These are phyloP conservation scores for Gillenia trifoliata DNA, from an alignment of 306 rosid genomes.

Conservation along the genomic window DNA sequence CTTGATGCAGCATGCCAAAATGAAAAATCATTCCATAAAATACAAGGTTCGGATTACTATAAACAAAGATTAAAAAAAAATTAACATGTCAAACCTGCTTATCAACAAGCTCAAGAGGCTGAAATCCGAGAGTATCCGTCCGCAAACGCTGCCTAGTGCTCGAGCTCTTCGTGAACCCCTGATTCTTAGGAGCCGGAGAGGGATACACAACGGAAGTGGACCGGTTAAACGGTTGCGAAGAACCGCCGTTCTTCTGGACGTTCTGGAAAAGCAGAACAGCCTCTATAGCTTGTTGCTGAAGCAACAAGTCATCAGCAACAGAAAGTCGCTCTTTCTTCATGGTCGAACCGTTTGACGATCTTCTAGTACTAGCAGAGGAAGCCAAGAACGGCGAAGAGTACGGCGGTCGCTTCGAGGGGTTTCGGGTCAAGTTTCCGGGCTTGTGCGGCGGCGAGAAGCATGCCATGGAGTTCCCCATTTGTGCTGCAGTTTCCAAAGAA, in stretches of 20 bases:
- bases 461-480: slow-evolving; percentile 24
- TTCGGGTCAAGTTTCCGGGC: neutral
- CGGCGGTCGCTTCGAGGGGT: slow-evolving; percentile 1
- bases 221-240: slow-evolving; percentile 1
- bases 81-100: slow-evolving; percentile 14
- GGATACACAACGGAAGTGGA: slow-evolving; percentile 29
- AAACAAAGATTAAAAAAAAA: neutral
- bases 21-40: no score
- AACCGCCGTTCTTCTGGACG: slow-evolving; percentile 9
- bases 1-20: neutral
- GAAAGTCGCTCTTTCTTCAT: slow-evolving; percentile 4
- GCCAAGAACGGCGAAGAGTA: slow-evolving; percentile 3
- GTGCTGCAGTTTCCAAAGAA: neutral
- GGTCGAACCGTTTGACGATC: neutral
- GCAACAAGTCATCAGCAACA: neutral
- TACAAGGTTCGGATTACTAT: neutral
- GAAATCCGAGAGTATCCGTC: slow-evolving; percentile 14
- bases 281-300: slow-evolving; percentile 24
- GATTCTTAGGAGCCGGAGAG: neutral
- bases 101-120: slow-evolving; percentile 18
- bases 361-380: neutral
- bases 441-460: slow-evolving; percentile 16
- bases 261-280: slow-evolving; percentile 25
- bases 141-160: slow-evolving; percentile 18
- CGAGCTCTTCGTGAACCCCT: slow-evolving; percentile 12